Evolutionary conservation across 2,329 filamentous ascomycete species (phyloP).

Genomic region (Raffaelea ambrosiae): DNA sequence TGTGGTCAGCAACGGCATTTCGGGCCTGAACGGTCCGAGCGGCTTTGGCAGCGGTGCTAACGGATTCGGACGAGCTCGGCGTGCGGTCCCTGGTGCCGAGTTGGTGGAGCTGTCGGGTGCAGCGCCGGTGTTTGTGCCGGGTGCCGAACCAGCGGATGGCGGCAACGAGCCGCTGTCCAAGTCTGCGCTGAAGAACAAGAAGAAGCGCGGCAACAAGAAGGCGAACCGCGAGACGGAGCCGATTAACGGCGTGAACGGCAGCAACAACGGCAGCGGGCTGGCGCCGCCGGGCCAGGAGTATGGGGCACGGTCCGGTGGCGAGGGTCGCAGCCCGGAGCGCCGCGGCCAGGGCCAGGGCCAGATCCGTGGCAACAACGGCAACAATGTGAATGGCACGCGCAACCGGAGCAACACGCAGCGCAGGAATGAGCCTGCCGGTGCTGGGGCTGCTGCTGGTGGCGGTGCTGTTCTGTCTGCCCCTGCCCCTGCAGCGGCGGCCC

Average conservation of each 20-base stretch:
- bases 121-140: slow-evolving; percentile 34
- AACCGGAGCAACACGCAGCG: slow-evolving; percentile 44
- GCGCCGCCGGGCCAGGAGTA: slow-evolving; percentile 37
- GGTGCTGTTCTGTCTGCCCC: slow-evolving; percentile 10
- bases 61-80: slow-evolving; percentile 69
- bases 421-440: slow-evolving; percentile 2
- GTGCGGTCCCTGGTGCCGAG: slow-evolving; percentile 82
- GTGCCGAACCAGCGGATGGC: slow-evolving; percentile 46
- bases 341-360: slow-evolving; percentile 44
- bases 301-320: slow-evolving; percentile 32
- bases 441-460: neutral
- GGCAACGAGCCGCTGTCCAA: slow-evolving; percentile 73
- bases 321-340: slow-evolving; percentile 59
- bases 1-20: slow-evolving; percentile 66
- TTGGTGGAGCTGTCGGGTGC: slow-evolving; percentile 59
- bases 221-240: slow-evolving; percentile 68
- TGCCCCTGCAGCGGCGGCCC: slow-evolving; percentile 16
- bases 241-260: slow-evolving; percentile 36
- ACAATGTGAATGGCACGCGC: slow-evolving; percentile 34
- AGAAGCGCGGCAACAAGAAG: slow-evolving; percentile 91
- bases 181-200: slow-evolving; percentile 91
- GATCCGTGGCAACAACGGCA: slow-evolving; percentile 47
- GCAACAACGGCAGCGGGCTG: slow-evolving; percentile 36
- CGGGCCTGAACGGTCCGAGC: slow-evolving; percentile 37
- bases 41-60: slow-evolving; percentile 53